phyloP scores from a whole-genome alignment of 2,329 filamentous ascomycete species.

The Aspergillus texensis region DNA sequence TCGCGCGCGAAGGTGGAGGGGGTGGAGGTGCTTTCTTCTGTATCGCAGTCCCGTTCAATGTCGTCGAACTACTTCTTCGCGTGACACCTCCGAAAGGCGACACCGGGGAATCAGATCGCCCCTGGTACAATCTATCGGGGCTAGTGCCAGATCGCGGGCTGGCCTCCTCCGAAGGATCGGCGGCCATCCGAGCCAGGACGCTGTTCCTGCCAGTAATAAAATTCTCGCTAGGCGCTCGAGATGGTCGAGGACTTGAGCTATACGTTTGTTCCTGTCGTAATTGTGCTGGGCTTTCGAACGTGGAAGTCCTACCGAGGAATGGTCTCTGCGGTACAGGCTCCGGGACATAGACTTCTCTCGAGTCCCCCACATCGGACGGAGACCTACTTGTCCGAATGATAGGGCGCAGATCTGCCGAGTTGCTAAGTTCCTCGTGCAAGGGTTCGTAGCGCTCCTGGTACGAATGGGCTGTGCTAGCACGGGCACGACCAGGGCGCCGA shows the following conservation, averaged over 20 bases:
- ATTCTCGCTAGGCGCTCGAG: conserved; percentile 59
- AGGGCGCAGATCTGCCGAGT: conserved; percentile 53
- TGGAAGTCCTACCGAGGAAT: conserved; percentile 53
- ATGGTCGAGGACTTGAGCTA: conserved; percentile 47
- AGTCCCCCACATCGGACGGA: conserved; percentile 37
- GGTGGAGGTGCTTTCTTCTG: conserved; percentile 63
- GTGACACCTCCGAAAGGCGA: conserved; percentile 56
- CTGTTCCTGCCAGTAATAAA: conserved; percentile 52
- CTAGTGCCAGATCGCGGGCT: conserved; percentile 52
- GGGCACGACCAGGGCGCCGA: conserved; percentile 55
- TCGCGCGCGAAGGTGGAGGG: conserved; percentile 63
- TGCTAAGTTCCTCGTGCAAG: conserved; percentile 58
- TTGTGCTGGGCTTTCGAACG: conserved; percentile 61
- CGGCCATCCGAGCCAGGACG: conserved; percentile 48
- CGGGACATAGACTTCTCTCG: conserved; percentile 44
- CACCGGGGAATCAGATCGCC: conserved; percentile 57
- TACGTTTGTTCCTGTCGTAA: conserved; percentile 57
- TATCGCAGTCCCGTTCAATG: conserved; percentile 32
- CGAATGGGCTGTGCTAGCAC: conserved; percentile 66
- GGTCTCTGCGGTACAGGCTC: conserved; percentile 51
- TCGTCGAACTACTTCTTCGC: conserved; percentile 54
- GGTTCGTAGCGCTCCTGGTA: conserved; percentile 62
- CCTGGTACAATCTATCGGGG: conserved; percentile 52
- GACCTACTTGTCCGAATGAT: conserved; percentile 53
- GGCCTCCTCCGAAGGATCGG: conserved; percentile 55